phyloP scores from a whole-genome alignment of 208 protist genomes.

The Leishmania mexicana region DNA sequence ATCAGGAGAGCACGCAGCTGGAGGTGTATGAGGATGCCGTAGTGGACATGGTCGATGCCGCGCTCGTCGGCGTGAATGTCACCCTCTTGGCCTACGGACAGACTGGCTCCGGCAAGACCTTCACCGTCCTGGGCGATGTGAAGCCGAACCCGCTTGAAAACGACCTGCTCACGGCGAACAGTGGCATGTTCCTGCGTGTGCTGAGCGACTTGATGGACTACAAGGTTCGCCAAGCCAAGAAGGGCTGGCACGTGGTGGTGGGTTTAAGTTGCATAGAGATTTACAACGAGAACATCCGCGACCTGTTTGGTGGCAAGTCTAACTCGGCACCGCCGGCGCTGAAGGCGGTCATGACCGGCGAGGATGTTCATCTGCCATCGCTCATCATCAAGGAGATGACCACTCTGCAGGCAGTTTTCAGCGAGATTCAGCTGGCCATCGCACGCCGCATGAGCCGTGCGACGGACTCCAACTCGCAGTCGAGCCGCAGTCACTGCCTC shows the following conservation, averaged over 20 bases:
- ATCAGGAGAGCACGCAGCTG: conserved; percentile 82
- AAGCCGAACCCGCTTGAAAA: conserved; percentile 67
- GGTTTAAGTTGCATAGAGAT: conserved; percentile 88
- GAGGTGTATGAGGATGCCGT: conserved; percentile 92
- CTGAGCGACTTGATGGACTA: conserved; percentile 86
- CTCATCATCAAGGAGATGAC: conserved; percentile 72
- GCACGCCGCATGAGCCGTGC: conserved; percentile 67
- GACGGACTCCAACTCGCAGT: conserved; percentile 86
- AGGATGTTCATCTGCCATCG: conserved; percentile 68
- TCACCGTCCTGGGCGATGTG: conserved; percentile 80
- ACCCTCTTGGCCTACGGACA: conserved; percentile 91
- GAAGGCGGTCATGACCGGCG: conserved; percentile 82
- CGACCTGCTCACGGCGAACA: conserved; percentile 74
- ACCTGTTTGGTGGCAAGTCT: conserved; percentile 71
- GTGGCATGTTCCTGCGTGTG: conserved; percentile 90
- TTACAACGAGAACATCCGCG: conserved; percentile 88
- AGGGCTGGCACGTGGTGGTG: conserved; percentile 80
- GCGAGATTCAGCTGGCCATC: conserved; percentile 77
- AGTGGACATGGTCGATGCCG: conserved; percentile 78
- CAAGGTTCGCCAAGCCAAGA: conserved; percentile 50
- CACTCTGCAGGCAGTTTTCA: conserved; percentile 66
- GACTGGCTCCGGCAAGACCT: conserved; percentile 93
- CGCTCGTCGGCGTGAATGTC: conserved; percentile 80
- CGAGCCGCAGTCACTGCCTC: conserved; percentile 91
- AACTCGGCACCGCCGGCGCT: conserved; percentile 55